Percentiles rank a stretch among this genome's conserved stretches.
These are phyloP conservation scores for Hippophae tibetana DNA, from an alignment of 306 rosid species.

Conservation along the genomic window DNA sequence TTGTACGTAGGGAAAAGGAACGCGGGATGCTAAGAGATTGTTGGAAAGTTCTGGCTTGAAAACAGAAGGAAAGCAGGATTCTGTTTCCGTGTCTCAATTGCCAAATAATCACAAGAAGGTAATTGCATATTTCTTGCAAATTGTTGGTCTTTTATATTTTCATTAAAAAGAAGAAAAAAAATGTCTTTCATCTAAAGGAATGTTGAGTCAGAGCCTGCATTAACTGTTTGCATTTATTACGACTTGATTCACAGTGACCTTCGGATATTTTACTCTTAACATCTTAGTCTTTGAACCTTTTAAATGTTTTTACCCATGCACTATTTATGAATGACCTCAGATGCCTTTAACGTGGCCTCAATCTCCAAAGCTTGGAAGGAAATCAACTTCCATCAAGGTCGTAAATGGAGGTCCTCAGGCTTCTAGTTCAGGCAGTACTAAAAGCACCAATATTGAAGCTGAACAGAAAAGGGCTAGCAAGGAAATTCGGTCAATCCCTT, in stretches of 20 bases:
- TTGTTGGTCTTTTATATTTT: neutral
- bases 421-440: conserved; percentile 27
- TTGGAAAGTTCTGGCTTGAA: conserved; percentile 27
- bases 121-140: conserved; percentile 8
- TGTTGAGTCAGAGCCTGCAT: neutral
- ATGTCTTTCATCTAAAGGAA: neutral
- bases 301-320: neutral
- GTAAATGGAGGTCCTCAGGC: conserved; percentile 28
- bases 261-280: neutral
- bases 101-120: conserved; percentile 40
- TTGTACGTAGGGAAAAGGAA: conserved; percentile 35
- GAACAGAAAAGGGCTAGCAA: conserved; percentile 20
- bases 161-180: neutral
- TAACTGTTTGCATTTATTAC: too few species aligned
- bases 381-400: conserved; percentile 22
- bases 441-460: conserved; percentile 21
- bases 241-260: too few species aligned
- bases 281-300: neutral
- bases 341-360: conserved; percentile 23
- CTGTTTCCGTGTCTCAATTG: conserved; percentile 20
- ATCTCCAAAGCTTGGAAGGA: conserved; percentile 39
- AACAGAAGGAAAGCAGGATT: conserved; percentile 37
- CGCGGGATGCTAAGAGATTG: conserved; percentile 28
- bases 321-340: conserved; percentile 22
- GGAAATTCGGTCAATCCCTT: conserved; percentile 24